phyloP scores from a whole-genome alignment of 2,329 filamentous ascomycete species.

The Nectriaceae sp. region DNA sequence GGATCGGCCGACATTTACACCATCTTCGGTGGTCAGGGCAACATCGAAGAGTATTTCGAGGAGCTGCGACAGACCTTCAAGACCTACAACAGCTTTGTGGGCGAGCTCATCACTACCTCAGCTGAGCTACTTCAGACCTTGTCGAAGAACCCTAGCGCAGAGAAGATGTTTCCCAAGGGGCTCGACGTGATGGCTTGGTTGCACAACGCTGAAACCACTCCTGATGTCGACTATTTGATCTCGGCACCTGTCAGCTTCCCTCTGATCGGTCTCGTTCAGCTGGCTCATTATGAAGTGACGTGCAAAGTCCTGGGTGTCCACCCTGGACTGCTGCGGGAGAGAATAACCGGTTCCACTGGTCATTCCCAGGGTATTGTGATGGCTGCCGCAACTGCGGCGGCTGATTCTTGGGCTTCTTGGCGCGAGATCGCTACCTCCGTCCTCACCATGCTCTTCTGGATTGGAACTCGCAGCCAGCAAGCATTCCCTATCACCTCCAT shows the following conservation, averaged over 20 bases:
- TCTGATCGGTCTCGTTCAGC: conserved; percentile 91
- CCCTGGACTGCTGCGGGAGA: conserved; percentile 83
- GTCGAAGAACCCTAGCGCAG: conserved; percentile 79
- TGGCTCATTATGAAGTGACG: conserved; percentile 93
- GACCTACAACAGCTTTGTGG: conserved; percentile 89
- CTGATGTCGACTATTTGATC: conserved; percentile 91
- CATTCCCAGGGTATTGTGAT: conserved; percentile 97
- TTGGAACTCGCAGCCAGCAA: conserved; percentile 94
- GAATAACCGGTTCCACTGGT: conserved; percentile 85
- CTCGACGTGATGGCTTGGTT: conserved; percentile 94
- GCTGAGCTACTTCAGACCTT: conserved; percentile 87
- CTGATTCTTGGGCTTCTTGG: conserved; percentile 92
- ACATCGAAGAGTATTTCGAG: conserved; percentile 99
- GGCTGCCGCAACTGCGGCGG: conserved; percentile 86
- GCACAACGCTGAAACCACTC: conserved; percentile 83
- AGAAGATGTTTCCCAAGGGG: conserved; percentile 97
- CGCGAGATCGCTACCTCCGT: conserved; percentile 77
- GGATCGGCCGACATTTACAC: conserved; percentile 84
- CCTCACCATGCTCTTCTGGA: conserved; percentile 96
- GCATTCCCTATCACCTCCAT: conserved; percentile 94
- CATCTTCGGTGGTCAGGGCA: conserved; percentile 95
- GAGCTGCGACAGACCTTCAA: conserved; percentile 89
- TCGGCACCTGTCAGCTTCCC: conserved; percentile 95
- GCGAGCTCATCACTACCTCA: conserved; percentile 77
- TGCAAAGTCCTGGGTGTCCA: conserved; percentile 89